phyloP scores from a whole-genome alignment of 345 rosid genomes.

The Salix dunnii region DNA sequence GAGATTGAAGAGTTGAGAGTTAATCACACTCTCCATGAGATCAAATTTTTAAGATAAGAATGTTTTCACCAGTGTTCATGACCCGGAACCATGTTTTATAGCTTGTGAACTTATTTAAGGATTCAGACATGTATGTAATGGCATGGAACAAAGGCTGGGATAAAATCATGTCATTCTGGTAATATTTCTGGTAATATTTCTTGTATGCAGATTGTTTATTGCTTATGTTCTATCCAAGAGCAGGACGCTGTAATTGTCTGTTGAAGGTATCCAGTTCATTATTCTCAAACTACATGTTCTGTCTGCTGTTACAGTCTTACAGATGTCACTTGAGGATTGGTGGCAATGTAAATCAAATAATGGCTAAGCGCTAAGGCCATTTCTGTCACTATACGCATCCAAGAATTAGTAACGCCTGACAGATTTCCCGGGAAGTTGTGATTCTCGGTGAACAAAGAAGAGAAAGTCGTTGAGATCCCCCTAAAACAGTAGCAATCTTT shows the following conservation, averaged over 20 bases:
- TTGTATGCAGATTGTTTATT: not conserved
- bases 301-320: not conserved
- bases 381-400: not conserved
- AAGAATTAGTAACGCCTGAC: conserved; percentile 6
- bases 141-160: not conserved
- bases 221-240: not conserved
- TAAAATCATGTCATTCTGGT: not conserved
- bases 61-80: not conserved
- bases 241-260: not conserved
- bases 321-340: not conserved
- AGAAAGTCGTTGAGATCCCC: conserved; percentile 13
- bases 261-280: not conserved
- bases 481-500: conserved; percentile 6
- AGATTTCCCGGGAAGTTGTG: conserved; percentile 15
- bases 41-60: not conserved
- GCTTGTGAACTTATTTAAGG: not conserved
- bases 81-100: not conserved
- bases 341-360: not conserved
- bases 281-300: not conserved
- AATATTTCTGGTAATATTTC: not conserved
- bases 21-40: not conserved
- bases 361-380: not conserved
- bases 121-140: not conserved
- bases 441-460: conserved; percentile 5
- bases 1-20: not conserved